These are phyloP conservation scores for Russula sp. DNA, from an alignment of 768 basidiomycete genomes.

Conservation along the genomic window DNA sequence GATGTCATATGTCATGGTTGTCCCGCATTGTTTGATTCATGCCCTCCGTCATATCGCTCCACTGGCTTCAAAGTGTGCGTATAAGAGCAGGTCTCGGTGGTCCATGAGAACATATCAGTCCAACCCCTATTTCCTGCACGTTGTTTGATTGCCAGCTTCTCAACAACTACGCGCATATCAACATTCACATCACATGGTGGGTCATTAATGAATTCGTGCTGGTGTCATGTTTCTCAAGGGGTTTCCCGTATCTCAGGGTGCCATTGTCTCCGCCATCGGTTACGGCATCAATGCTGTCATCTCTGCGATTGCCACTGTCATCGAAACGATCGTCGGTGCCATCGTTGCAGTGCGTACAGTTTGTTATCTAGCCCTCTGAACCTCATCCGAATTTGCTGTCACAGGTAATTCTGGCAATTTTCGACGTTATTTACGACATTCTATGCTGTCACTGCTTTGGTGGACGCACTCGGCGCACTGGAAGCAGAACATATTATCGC, in stretches of 20 bases:
- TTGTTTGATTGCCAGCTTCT: neutral
- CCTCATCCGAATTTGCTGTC: neutral
- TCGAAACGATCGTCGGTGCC: conserved; percentile 58
- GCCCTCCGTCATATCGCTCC: conserved; percentile 10
- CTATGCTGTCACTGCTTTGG: conserved; percentile 43
- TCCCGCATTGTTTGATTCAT: neutral
- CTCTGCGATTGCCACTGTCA: conserved; percentile 54
- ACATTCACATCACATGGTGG: conserved; percentile 7
- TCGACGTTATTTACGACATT: conserved; percentile 55
- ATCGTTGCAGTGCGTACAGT: conserved; percentile 52
- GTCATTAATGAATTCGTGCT: neutral
- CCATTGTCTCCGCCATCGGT: conserved; percentile 65
- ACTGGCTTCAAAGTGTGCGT: neutral
- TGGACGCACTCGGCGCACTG: conserved; percentile 5
- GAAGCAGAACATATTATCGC: conserved; percentile 6
- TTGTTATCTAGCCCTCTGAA: neutral
- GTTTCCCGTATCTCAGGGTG: conserved; percentile 43
- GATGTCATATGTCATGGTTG: neutral
- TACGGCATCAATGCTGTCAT: conserved; percentile 56
- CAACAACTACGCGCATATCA: too few species aligned
- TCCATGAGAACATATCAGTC: too few species aligned
- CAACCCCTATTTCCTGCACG: too few species aligned
- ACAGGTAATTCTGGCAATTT: conserved; percentile 63
- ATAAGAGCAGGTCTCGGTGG: neutral
- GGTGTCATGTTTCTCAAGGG: neutral